phyloP scores from a whole-genome alignment of 2,329 filamentous ascomycete species.

The Claviceps capensis region DNA sequence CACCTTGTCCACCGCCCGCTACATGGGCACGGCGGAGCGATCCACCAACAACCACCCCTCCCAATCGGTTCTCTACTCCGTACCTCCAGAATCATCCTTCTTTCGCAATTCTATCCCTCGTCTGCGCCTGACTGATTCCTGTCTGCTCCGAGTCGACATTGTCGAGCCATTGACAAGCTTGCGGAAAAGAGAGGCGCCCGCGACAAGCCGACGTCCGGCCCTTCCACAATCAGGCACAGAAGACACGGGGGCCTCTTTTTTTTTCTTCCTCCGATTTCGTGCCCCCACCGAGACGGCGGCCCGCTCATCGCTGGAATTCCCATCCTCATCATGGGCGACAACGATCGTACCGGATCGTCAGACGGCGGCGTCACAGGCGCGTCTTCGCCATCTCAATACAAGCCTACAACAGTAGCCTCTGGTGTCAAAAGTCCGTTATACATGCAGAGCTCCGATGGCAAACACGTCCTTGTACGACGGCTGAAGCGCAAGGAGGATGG shows the following conservation, averaged over 20 bases:
- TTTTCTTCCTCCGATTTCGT: neutral
- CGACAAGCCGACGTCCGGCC: neutral
- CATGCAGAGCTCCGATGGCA: slow-evolving; percentile 38
- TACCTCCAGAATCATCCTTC: neutral
- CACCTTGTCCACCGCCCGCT: slow-evolving; percentile 3
- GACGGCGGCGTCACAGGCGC: slow-evolving; percentile 10
- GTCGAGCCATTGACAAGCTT: neutral
- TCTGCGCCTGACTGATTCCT: neutral
- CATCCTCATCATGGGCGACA: slow-evolving; percentile 4
- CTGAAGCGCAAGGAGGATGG: slow-evolving; percentile 49
- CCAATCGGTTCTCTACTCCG: neutral
- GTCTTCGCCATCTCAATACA: slow-evolving; percentile 15
- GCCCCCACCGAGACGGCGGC: slow-evolving; percentile 1
- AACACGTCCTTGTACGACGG: slow-evolving; percentile 40
- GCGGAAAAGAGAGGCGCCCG: neutral
- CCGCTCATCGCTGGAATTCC: neutral
- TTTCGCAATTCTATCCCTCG: slow-evolving; percentile 2
- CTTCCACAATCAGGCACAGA: neutral
- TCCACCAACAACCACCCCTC: slow-evolving; percentile 3
- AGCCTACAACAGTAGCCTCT: slow-evolving; percentile 11
- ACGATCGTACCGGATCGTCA: neutral
- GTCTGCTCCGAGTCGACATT: neutral
- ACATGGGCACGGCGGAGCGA: slow-evolving; percentile 1
- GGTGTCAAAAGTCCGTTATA: slow-evolving; percentile 35
- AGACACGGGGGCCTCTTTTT: neutral